phyloP scores from a whole-genome alignment of 2,329 filamentous ascomycete species.

The Colletotrichum ledebouriae region DNA sequence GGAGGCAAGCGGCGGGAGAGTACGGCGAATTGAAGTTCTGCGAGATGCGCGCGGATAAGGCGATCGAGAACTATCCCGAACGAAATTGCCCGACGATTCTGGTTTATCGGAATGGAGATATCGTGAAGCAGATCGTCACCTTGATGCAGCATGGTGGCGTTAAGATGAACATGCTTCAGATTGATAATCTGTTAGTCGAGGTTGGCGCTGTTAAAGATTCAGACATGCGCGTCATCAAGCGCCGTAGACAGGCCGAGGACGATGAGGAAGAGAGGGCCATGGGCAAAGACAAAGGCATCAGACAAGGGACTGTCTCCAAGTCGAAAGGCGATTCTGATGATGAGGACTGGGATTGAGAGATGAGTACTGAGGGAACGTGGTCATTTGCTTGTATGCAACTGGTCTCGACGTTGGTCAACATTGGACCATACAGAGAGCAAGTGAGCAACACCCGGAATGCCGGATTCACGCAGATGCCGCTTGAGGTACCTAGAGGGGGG shows the following conservation, averaged over 20 bases:
- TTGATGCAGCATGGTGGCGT: conserved; percentile 82
- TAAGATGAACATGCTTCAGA: conserved; percentile 76
- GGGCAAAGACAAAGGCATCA: conserved; percentile 63
- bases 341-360: conserved; percentile 70
- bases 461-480: no score
- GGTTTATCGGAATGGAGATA: conserved; percentile 92
- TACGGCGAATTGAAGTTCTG: conserved; percentile 98
- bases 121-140: conserved; percentile 92
- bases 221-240: conserved; percentile 81
- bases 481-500: no score
- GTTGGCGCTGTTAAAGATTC: conserved; percentile 83
- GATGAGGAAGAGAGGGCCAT: conserved; percentile 69
- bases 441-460: no score
- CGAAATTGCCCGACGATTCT: conserved; percentile 94
- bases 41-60: conserved; percentile 91
- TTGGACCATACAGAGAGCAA: no score
- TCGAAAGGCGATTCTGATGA: conserved; percentile 62
- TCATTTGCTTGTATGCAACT: no score
- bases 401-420: no score
- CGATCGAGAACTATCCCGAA: conserved; percentile 97
- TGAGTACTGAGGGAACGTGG: not conserved
- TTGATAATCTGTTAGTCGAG: conserved; percentile 86
- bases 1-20: conserved; percentile 84
- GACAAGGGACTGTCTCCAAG: conserved; percentile 63
- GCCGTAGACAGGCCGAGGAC: conserved; percentile 70